Evolutionary conservation across 2,329 filamentous ascomycete genomes (phyloP).

Genomic region (Calonectria pseudoreteaudii): DNA sequence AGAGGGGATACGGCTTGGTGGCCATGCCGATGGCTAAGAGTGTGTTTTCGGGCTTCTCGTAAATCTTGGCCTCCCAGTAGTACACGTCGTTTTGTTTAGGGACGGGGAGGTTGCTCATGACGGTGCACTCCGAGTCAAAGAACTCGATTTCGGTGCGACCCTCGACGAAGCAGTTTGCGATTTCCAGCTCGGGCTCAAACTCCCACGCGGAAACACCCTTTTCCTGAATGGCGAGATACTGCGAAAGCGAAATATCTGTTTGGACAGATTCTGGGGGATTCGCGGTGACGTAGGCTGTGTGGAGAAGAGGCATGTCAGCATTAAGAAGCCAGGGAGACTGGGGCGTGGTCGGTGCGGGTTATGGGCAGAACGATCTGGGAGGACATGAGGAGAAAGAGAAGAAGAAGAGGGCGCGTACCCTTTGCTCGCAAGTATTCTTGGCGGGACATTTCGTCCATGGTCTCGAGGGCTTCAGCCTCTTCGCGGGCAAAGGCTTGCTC

Average conservation of each 20-base stretch:
- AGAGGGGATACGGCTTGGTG: slow-evolving; percentile 96
- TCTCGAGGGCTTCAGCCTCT: slow-evolving; percentile 93
- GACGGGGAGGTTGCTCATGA: slow-evolving; percentile 95
- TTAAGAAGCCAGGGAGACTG: slow-evolving; percentile 2
- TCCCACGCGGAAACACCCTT: slow-evolving; percentile 99
- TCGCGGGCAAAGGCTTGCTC: slow-evolving; percentile 94
- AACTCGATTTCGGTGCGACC: slow-evolving; percentile 97
- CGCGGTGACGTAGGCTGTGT: slow-evolving; percentile 86
- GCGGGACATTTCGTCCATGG: slow-evolving; percentile 93
- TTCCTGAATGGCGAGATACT: slow-evolving; percentile 98
- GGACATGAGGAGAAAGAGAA: too few relatives aligned
- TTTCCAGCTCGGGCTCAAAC: slow-evolving; percentile 98
- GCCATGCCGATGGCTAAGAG: slow-evolving; percentile 92
- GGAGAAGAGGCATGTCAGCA: slow-evolving; percentile 30
- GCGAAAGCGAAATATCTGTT: slow-evolving; percentile 96
- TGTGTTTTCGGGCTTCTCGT: slow-evolving; percentile 93
- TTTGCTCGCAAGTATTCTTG: slow-evolving; percentile 95
- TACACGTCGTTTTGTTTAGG: slow-evolving; percentile 99
- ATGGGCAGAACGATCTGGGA: background rate
- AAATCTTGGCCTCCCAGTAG: slow-evolving; percentile 99
- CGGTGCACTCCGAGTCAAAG: slow-evolving; percentile 97
- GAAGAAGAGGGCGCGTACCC: slow-evolving; percentile 66
- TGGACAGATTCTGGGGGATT: slow-evolving; percentile 96
- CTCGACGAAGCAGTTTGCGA: slow-evolving; percentile 98
- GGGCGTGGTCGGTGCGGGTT: slow-evolving; percentile 5